phyloP scores from a whole-genome alignment of 164 flowering plant species.

The Malania oleifera region DNA sequence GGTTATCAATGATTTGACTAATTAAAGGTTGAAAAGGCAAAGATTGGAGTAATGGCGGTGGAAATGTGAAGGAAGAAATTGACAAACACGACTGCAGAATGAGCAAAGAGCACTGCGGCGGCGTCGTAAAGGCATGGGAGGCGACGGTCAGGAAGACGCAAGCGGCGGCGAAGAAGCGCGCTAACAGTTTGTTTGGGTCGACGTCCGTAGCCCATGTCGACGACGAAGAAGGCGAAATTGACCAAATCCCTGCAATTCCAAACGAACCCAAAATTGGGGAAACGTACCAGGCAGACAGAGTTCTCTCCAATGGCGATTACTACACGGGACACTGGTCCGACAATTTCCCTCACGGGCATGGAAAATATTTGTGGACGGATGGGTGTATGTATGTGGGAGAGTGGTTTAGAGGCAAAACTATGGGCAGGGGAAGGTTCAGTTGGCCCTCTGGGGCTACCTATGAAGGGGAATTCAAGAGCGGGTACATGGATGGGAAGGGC shows the following conservation, averaged over 20 bases:
- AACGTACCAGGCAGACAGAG: conserved; percentile 43
- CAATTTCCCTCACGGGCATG: conserved; percentile 72
- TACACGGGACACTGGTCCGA: conserved; percentile 77
- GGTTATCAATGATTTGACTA: conserved; percentile 3
- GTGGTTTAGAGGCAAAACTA: conserved; percentile 69
- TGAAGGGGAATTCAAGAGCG: conserved; percentile 81
- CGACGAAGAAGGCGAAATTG: conserved; percentile 23
- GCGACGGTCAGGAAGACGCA: conserved; percentile 64
- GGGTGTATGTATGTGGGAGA: conserved; percentile 96
- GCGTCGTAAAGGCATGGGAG: conserved; percentile 68
- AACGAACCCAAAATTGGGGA: no score
- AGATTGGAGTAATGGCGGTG: background rate
- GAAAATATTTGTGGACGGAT: conserved; percentile 86
- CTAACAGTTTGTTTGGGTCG: conserved; percentile 51
- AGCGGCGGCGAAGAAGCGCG: conserved; percentile 57
- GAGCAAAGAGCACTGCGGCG: conserved; percentile 38
- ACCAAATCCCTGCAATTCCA: conserved; percentile 5
- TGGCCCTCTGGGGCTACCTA: conserved; percentile 96
- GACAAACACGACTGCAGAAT: conserved; percentile 17
- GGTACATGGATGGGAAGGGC: conserved; percentile 81
- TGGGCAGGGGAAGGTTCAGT: conserved; percentile 70
- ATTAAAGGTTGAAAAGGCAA: no score
- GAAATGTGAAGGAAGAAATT: background rate
- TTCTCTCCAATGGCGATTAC: conserved; percentile 76
- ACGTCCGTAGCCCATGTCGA: conserved; percentile 42